Conservation (phyloP, 352 stramenopile species). For the Peronospora belbahrii region DNA sequence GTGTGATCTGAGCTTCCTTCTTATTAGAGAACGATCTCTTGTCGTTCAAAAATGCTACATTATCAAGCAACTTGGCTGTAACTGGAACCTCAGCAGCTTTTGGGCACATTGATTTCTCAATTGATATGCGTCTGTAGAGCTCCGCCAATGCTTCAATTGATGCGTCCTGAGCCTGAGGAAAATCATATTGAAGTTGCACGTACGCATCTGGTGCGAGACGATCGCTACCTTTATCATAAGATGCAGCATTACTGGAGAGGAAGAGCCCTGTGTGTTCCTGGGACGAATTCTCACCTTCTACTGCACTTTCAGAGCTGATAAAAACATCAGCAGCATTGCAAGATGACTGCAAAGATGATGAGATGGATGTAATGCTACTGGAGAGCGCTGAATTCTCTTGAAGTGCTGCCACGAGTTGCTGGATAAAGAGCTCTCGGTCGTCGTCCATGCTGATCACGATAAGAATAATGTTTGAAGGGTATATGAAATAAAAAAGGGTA, state of each 20-base stretch:
- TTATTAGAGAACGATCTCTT: slow-evolving; percentile 1
- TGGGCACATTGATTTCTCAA: slow-evolving; percentile 2
- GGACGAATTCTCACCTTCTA: slow-evolving; percentile 12
- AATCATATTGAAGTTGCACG: slow-evolving; percentile 51
- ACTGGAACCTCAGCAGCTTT: slow-evolving; percentile 17
- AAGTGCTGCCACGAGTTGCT: slow-evolving; percentile 48
- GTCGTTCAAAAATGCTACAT: slow-evolving; percentile 42
- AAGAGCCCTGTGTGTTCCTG: slow-evolving; percentile 20
- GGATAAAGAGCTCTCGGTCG: slow-evolving; percentile 43
- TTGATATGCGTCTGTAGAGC: slow-evolving; percentile 28
- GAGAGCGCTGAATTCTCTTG: slow-evolving; percentile 34
- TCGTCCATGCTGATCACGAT: slow-evolving; percentile 14
- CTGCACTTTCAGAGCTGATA: slow-evolving; percentile 12
- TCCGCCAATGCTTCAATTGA: slow-evolving; percentile 37
- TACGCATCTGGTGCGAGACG: slow-evolving; percentile 30
- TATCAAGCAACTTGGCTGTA: slow-evolving; percentile 36
- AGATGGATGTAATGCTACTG: background rate
- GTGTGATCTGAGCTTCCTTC: slow-evolving; percentile 6
- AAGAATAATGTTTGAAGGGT: no score
- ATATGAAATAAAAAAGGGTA: no score
- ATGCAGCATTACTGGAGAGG: background rate
- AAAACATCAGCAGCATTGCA: background rate
- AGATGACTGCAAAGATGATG: slow-evolving; percentile 1
- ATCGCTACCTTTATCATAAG: slow-evolving; percentile 1
- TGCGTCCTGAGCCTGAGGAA: slow-evolving; percentile 29